Evolutionary conservation across 805 yeast genomes (phyloP).

Genomic region (Kregervanrija delftensis): DNA sequence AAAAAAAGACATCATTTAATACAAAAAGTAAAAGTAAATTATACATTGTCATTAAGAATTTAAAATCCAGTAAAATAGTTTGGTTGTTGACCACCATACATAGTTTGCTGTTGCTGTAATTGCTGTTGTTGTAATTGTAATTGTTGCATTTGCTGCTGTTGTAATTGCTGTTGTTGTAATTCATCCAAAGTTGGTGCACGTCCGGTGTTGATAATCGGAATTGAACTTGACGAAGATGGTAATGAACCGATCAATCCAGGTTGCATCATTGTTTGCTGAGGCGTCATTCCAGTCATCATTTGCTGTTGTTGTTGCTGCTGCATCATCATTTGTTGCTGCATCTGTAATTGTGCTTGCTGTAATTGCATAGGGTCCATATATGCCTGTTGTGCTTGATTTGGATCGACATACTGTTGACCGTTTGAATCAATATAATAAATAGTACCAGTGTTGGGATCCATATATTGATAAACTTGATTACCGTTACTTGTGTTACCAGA

Average conservation of each 20-base stretch:
- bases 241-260: background rate
- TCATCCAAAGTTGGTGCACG: constrained; percentile 6
- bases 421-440: constrained; percentile 60
- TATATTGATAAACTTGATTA: constrained; percentile 53
- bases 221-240: background rate
- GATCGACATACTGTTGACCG: constrained; percentile 56
- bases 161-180: constrained; percentile 13
- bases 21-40: background rate
- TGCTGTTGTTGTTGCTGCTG: constrained; percentile 24
- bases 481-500: constrained; percentile 28
- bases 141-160: constrained; percentile 7
- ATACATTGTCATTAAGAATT: background rate
- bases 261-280: constrained; percentile 14
- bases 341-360: constrained; percentile 21
- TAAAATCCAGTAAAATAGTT: constrained; percentile 18
- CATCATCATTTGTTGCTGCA: constrained; percentile 18
- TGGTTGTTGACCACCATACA: background rate
- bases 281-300: constrained; percentile 17
- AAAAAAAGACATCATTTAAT: background rate
- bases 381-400: constrained; percentile 27
- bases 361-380: constrained; percentile 18
- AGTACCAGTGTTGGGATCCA: constrained; percentile 67
- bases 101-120: constrained; percentile 6
- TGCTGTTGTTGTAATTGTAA: constrained; percentile 13
- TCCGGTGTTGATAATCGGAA: constrained; percentile 1